Conservation (phyloP, 2,329 filamentous ascomycete genomes). For the Verruconis gallopava region DNA sequence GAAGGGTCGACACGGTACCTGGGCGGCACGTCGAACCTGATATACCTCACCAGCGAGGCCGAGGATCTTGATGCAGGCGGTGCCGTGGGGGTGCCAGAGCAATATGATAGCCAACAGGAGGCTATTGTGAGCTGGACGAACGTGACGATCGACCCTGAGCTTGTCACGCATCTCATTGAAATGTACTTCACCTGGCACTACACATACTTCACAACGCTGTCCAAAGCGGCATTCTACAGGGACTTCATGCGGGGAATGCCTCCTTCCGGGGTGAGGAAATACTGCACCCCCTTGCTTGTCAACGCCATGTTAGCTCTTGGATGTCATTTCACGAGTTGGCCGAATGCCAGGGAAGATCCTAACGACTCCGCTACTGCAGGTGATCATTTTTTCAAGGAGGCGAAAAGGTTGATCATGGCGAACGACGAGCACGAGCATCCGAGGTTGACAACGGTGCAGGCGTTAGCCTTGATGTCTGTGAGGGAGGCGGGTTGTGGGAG, state of each 20-base stretch:
- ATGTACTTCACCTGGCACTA: constrained; percentile 99
- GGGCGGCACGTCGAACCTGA: constrained; percentile 85
- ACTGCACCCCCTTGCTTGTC: constrained; percentile 81
- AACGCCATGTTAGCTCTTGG: constrained; percentile 89
- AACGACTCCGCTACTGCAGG: constrained; percentile 76
- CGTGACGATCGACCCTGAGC: constrained; percentile 64
- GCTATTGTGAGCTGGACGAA: constrained; percentile 77
- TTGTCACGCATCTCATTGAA: constrained; percentile 78
- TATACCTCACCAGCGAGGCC: constrained; percentile 40
- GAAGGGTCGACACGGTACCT: constrained; percentile 84
- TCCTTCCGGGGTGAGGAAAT: constrained; percentile 36
- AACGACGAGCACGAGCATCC: constrained; percentile 91
- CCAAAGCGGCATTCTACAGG: constrained; percentile 72
- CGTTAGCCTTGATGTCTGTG: constrained; percentile 88
- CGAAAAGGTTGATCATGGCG: constrained; percentile 76
- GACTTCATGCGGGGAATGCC: constrained; percentile 63
- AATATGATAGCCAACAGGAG: constrained; percentile 41
- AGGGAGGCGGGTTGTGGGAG: constrained; percentile 87
- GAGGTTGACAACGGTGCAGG: constrained; percentile 79
- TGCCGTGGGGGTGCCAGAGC: constrained; percentile 16
- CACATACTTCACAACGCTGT: constrained; percentile 84
- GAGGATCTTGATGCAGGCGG: constrained; percentile 17
- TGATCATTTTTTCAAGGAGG: constrained; percentile 91
- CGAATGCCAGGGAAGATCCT: constrained; percentile 56
- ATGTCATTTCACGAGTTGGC: constrained; percentile 76